Percentiles rank a stretch among this genome's conserved stretches.
Evolutionary conservation across 306 rosid genomes (phyloP).

Genomic region (Cicer bijugum): DNA sequence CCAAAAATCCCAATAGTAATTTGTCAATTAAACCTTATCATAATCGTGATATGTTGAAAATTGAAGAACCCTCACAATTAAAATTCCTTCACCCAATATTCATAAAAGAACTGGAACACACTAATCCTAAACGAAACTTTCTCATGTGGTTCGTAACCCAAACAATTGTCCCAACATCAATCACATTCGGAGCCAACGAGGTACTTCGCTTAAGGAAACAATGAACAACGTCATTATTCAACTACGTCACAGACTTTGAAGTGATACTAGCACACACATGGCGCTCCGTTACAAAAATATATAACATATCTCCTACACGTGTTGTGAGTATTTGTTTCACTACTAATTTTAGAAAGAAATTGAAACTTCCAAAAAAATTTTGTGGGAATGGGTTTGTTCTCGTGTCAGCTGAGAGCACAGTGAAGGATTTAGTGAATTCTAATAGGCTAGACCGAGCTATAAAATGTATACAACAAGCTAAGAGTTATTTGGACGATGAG

Average conservation of each 20-base stretch:
- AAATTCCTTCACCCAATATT: conserved; percentile 53
- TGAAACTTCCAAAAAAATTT: conserved; percentile 58
- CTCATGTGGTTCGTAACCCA: conserved; percentile 57
- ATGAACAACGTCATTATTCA: conserved; percentile 55
- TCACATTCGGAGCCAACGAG: conserved; percentile 52
- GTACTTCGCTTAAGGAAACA: conserved; percentile 62
- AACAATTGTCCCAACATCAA: conserved; percentile 55
- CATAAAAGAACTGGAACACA: conserved; percentile 31
- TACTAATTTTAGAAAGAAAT: conserved; percentile 51
- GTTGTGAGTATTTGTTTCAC: conserved; percentile 69
- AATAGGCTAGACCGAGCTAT: conserved; percentile 60
- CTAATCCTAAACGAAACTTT: conserved; percentile 43
- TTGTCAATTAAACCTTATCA: conserved; percentile 58
- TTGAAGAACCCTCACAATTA: conserved; percentile 46
- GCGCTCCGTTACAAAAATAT: conserved; percentile 70
- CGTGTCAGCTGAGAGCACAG: conserved; percentile 60
- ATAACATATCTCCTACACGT: conserved; percentile 45
- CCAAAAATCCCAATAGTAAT: conserved; percentile 32
- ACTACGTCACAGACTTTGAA: conserved; percentile 60
- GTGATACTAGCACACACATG: conserved; percentile 78
- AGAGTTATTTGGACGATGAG: conserved; percentile 48
- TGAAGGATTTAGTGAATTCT: conserved; percentile 47
- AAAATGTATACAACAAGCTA: conserved; percentile 63
- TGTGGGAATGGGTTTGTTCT: conserved; percentile 77
- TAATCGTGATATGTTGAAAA: conserved; percentile 57